Evolutionary conservation across 2,329 filamentous ascomycete species (phyloP).

Genomic region (Diaporthe longicolla): DNA sequence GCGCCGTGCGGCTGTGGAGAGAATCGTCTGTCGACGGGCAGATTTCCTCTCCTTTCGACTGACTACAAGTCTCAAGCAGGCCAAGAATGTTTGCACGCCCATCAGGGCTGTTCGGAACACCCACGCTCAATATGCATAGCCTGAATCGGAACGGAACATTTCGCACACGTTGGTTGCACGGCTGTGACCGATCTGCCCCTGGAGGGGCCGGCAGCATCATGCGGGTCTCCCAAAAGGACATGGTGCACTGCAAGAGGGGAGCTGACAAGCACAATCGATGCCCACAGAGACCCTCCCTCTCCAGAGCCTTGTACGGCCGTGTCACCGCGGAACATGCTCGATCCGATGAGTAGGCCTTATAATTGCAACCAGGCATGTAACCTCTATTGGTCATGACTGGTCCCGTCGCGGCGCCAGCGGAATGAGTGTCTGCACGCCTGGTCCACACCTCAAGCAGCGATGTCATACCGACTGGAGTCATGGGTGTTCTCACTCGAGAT

Average conservation of each 20-base stretch:
- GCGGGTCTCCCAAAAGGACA: slow-evolving; percentile 31
- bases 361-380: not conserved
- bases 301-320: not conserved
- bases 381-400: not conserved
- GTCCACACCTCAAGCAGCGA: slow-evolving; percentile 16
- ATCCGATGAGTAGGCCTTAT: slow-evolving; percentile 11
- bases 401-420: slow-evolving; percentile 20
- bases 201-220: slow-evolving; percentile 14
- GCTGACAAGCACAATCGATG: slow-evolving; percentile 8
- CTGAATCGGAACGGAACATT: slow-evolving; percentile 27
- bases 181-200: slow-evolving; percentile 13
- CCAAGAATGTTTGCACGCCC: not conserved
- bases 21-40: not conserved
- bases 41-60: not conserved
- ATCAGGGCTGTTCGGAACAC: not conserved
- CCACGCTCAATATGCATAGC: not conserved
- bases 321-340: slow-evolving; percentile 2
- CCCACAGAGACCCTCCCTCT: not conserved
- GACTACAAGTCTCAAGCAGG: not conserved
- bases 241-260: slow-evolving; percentile 27
- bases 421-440: slow-evolving; percentile 18
- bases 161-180: slow-evolving; percentile 12
- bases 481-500: slow-evolving; percentile 2
- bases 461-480: slow-evolving; percentile 1
- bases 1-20: not conserved